phyloP scores from a whole-genome alignment of 148 eudicot species.

The Drosera capensis region DNA sequence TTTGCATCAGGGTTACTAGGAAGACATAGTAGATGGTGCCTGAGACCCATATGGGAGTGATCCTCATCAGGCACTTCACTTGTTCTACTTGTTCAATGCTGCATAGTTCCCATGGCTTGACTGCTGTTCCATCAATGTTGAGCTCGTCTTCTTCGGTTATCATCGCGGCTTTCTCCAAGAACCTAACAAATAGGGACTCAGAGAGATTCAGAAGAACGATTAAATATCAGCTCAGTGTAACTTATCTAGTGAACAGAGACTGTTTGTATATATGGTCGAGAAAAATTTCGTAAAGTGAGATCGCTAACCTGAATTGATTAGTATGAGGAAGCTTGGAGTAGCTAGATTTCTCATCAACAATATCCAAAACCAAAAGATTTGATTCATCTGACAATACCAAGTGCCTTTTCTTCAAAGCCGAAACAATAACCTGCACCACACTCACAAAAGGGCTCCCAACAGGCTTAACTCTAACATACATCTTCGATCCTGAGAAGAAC shows the following conservation, averaged over 20 bases:
- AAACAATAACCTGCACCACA: constrained; percentile 47
- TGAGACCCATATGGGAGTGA: constrained; percentile 57
- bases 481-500: constrained; percentile 42
- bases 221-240: not conserved
- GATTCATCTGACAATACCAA: constrained; percentile 11
- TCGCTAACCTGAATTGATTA: constrained; percentile 57
- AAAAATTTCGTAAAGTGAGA: not conserved
- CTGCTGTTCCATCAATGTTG: constrained; percentile 45
- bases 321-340: constrained; percentile 54
- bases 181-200: constrained; percentile 14
- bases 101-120: constrained; percentile 52
- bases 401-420: constrained; percentile 44
- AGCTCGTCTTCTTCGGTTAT: constrained; percentile 18
- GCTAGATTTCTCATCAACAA: constrained; percentile 33
- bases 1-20: constrained; percentile 21
- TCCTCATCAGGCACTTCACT: constrained; percentile 48
- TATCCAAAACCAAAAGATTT: constrained; percentile 18
- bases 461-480: constrained; percentile 67
- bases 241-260: not conserved
- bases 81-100: constrained; percentile 61
- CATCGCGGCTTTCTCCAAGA: constrained; percentile 44
- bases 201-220: not conserved
- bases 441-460: constrained; percentile 63
- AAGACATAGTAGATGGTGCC: constrained; percentile 35
- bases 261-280: not conserved